A percentile compares a stretch with the other conserved stretches of the same genome.
phyloP scores from a whole-genome alignment of 2,329 filamentous ascomycete species.

The Amauroascus niger region DNA sequence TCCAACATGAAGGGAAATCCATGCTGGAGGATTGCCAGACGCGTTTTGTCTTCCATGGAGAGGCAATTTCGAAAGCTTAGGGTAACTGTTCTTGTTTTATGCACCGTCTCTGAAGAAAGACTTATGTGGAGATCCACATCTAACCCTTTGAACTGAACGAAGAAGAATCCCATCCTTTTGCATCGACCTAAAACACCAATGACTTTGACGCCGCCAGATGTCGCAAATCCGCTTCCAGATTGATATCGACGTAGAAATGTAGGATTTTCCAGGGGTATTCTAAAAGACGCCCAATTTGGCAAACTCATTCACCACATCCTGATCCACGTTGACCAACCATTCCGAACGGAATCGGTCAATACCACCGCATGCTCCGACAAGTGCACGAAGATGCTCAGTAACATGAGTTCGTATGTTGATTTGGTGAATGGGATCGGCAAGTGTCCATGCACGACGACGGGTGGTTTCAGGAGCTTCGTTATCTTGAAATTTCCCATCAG shows the following conservation, averaged over 20 bases:
- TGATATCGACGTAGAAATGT: background rate
- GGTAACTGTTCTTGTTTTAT: no score
- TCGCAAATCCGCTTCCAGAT: background rate
- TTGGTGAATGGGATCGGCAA: conserved; percentile 35
- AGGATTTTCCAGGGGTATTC: background rate
- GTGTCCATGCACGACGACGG: conserved; percentile 34
- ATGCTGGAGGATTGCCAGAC: no score
- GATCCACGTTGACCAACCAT: conserved; percentile 38
- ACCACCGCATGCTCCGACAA: conserved; percentile 35
- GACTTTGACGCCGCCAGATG: background rate
- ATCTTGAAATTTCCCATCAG: conserved; percentile 27
- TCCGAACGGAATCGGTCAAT: conserved; percentile 35
- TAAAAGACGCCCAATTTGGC: conserved; percentile 16
- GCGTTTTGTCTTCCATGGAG: no score
- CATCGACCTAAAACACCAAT: background rate
- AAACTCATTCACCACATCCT: conserved; percentile 31
- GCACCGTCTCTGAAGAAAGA: background rate
- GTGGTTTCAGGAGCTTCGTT: conserved; percentile 35
- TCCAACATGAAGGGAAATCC: no score
- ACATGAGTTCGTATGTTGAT: conserved; percentile 40
- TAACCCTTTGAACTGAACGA: background rate
- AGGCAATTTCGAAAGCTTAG: no score
- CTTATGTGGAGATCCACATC: background rate
- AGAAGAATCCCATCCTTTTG: background rate
- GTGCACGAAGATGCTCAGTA: conserved; percentile 31